Base-by-base conservation (phyloP, 1,284 basidiomycete species). In the Leccinum ponderosum region DNA sequence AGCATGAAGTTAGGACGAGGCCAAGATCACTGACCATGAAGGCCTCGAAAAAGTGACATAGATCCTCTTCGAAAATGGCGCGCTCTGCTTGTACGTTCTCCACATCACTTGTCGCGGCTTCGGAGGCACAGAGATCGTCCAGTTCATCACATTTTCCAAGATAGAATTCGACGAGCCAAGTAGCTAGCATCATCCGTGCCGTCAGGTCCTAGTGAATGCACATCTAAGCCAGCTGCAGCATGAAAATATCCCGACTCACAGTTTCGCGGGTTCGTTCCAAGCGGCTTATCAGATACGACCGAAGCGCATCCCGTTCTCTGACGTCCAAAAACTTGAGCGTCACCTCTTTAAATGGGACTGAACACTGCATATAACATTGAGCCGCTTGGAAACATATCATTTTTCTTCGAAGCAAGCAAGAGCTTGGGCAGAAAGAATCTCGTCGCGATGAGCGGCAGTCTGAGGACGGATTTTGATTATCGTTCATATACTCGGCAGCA, bases 91-190 rank as follows among this genome's bases (percentile, higher is more conserved):
- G 83, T 42, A 98, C 78, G 70, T 95, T 97, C 58, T 95, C 91
- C 5, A 93, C 90, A 66, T 97, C 93, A 56, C 91, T 88, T 3
- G 90, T 90, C 3, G 91, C 86, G 1, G 89, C 90, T 75, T 95
- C 93, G 0, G 95, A 89, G 1, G 88, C 90, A 51, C 91, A 84
- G 15, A 93, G 79, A 70, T 99, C 97, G 72, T 99, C 97, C 54
- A 98, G 81, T 65, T 97, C 93, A 70, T 98, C 97, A 75, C 95
- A 95, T 79, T 97, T 98, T 77, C 90, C 92, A 22, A 99, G 85
- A 73, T 96, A 98, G 66, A 99, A 95, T 75, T 99, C 97, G 31
- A 97, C 90, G 6, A 99, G 88, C 97, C 97, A 99, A 0, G 96
- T 98, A 1, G 97, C 95, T 7, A 99, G 81, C 91, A 99, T 97